These are phyloP conservation scores for Earliella scabrosa DNA, from an alignment of 1,284 basidiomycete species.

Conservation along the genomic window DNA sequence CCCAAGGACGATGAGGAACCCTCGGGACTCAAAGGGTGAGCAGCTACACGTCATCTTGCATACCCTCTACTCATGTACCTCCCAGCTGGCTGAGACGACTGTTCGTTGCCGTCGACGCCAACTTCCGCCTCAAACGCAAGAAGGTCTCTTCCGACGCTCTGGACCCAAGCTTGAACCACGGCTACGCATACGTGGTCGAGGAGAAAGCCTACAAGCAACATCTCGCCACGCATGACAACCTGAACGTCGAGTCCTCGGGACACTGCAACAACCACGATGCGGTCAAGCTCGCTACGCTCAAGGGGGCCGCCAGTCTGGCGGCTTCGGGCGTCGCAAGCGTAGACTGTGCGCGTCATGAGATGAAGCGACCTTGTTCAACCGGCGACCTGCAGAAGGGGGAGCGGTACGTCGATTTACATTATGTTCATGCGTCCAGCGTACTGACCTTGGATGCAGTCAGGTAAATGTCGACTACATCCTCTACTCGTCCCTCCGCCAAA, in stretches of 20 bases:
- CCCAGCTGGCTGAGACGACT: slow-evolving; percentile 28
- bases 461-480: slow-evolving; percentile 27
- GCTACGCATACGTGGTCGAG: slow-evolving; percentile 33
- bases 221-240: slow-evolving; percentile 8
- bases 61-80: not conserved
- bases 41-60: too few relatives aligned
- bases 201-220: slow-evolving; percentile 23
- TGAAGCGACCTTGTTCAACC: slow-evolving; percentile 26
- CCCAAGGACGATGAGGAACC: too few relatives aligned
- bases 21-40: too few relatives aligned
- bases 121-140: slow-evolving; percentile 34
- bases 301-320: not conserved
- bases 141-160: slow-evolving; percentile 15
- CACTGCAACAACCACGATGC: slow-evolving; percentile 19
- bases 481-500: slow-evolving; percentile 7
- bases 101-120: slow-evolving; percentile 31
- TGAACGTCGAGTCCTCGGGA: not conserved
- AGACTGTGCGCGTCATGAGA: slow-evolving; percentile 25
- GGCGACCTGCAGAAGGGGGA: slow-evolving; percentile 34
- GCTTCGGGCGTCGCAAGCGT: slow-evolving; percentile 10
- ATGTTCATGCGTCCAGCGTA: not conserved
- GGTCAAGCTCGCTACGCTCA: slow-evolving; percentile 11
- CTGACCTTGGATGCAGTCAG: slow-evolving; percentile 2
- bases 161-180: slow-evolving; percentile 28
- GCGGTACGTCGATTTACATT: slow-evolving; percentile 17